Base-by-base conservation (phyloP, 208 protist genomes). In the Plasmodiophora brassicae region DNA sequence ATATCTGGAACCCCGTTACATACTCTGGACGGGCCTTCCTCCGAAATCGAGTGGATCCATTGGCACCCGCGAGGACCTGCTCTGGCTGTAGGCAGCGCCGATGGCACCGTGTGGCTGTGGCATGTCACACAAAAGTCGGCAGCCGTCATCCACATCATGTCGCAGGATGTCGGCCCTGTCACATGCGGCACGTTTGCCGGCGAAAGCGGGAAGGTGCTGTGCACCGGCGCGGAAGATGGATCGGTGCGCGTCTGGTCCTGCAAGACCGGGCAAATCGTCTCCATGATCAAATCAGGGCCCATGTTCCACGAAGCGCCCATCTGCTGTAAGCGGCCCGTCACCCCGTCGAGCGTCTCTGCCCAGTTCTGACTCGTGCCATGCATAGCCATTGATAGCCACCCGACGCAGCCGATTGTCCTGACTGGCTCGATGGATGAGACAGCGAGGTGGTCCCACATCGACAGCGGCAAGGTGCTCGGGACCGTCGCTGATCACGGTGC, bases 401-500 rank as follows among this genome's bases (percentile, higher is more conserved):
- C 65, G 5, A 78, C 5, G 32, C 5, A 78, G n/a, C 65, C 65
- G 14, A 78, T 78, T 32, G n/a, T 78, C 10, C 65, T 78, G n/a
- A 78, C 65, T 38, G 65, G 65, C 5, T 78, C 65, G 14, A n/a
- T 44, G n/a, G 65, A 78, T 38, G 5, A 78, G 14, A 78, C 65
- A 5, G 65, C 65, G 32, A 78, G 41, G 41, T 78, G 65, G 65
- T n/a, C 41, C n/a, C 65, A 78, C 65, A 78, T 32, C 65, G 65
- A 78, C 32, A 5, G n/a, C 65, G 65, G 65, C 5, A 78, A 78
- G 65, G 65, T 78, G 14, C 65, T 78, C 14, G 65, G 65, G n/a
- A 44, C 65, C 14, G 41, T 78, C 20, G 5, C 65, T 8, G 65
- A 32, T 5, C 5, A 78, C 41, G 5, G 41, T 32, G 32, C 65